Evolutionary conservation across 805 yeast species (phyloP).

Genomic region (Blastobotrys mokoenaii): DNA sequence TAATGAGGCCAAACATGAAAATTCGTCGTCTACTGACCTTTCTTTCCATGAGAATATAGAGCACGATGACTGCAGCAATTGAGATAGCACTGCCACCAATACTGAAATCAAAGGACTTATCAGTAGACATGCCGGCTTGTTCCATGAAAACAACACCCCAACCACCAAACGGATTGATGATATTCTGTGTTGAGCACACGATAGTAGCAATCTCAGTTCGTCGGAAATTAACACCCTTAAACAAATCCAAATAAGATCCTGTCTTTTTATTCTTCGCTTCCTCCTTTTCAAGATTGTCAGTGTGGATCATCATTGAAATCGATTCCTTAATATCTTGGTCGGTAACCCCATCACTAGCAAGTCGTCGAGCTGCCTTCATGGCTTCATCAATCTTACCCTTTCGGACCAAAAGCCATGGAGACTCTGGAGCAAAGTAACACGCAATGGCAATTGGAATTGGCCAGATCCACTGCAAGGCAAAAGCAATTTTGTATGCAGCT

Average conservation of each 20-base stretch:
- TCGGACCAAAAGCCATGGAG: slow-evolving; percentile 49
- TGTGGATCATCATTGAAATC: slow-evolving; percentile 18
- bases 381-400: slow-evolving; percentile 38
- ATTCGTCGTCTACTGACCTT: slow-evolving; percentile 19
- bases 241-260: slow-evolving; percentile 33
- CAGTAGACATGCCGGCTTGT: slow-evolving; percentile 29
- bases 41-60: slow-evolving; percentile 9
- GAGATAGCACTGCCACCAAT: slow-evolving; percentile 39
- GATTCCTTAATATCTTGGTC: slow-evolving; percentile 21
- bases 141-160: slow-evolving; percentile 38
- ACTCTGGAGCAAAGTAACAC: slow-evolving; percentile 39
- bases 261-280: slow-evolving; percentile 5
- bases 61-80: slow-evolving; percentile 32
- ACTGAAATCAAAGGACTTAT: slow-evolving; percentile 37
- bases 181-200: slow-evolving; percentile 37
- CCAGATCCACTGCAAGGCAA: slow-evolving; percentile 56
- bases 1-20: slow-evolving; percentile 28
- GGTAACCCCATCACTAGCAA: slow-evolving; percentile 18
- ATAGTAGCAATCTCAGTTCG: slow-evolving; percentile 42
- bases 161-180: slow-evolving; percentile 26
- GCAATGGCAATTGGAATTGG: slow-evolving; percentile 34
- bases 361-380: slow-evolving; percentile 31
- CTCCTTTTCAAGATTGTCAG: slow-evolving; percentile 23
- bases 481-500: slow-evolving; percentile 44
- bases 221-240: slow-evolving; percentile 39